Evolutionary conservation across 495 filamentous ascomycete genomes (phyloP), one percentile per base, ranked within the genome.

Genomic region (Penicillium soppii): DNA sequence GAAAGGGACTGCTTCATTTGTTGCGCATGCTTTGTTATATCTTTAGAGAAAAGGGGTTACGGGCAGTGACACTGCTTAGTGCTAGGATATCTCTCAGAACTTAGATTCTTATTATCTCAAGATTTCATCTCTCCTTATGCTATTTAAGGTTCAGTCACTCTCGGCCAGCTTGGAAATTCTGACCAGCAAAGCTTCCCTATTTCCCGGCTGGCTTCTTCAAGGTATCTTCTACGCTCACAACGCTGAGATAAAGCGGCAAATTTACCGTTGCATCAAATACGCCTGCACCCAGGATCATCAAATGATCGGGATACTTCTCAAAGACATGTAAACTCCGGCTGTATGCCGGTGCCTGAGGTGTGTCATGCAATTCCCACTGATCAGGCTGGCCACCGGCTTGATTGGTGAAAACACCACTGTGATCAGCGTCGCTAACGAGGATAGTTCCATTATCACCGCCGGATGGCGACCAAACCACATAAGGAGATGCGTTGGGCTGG

Each of bases 371-470:
- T 53, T 65, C 68, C 82, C 82, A 84, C 5, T 67, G 43, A 29
- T 62, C 66, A 27, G 68, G 72, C 10, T 78, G 80, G 35, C 45
- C 45, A 0, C 81, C 64, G 10, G 58, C 64, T 16, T 62, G 63
- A 52, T 84, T 85, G 25, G 76, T 56, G 50, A 78, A 85, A 7
- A 85, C 53, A 20, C 78, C 63, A 10, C 61, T 60, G 20, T 66
- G 49, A 29, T 66, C 69, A 1, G 72, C 72, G 22, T 66, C 65
- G 42, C 74, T 80, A 29, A 82, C 78, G 16, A 82, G 62, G 50
- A 77, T 74, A 3, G 77, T 78, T 22, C 77, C 77, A 53, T 79
- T 78, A 8, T 23, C 50, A 10, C 75, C 76, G 13, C 77, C 77
- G 8, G 63, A 58, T 7, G 71, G 60, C 0, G 60, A 66, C 76